Conservation (phyloP, 2,329 filamentous ascomycete genomes). For the Myriosclerotinia curreyana region DNA sequence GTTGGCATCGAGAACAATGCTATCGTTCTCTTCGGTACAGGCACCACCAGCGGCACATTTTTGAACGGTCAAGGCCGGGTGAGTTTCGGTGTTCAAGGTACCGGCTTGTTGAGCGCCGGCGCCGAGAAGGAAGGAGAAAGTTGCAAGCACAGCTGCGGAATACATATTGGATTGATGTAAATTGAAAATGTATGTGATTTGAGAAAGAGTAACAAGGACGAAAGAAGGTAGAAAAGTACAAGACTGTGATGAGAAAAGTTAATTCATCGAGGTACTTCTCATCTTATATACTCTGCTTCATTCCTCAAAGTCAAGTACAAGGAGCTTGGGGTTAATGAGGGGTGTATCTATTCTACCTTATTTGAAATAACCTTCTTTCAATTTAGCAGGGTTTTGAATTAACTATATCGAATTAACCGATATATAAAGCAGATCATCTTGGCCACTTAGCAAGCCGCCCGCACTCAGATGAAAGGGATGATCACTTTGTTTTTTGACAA, state of each 20-base stretch:
- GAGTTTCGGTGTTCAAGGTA: slow-evolving; percentile 46
- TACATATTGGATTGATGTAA: slow-evolving; percentile 11
- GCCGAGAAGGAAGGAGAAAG: slow-evolving; percentile 17
- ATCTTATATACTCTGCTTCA: slow-evolving; percentile 12
- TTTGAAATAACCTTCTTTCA: neutral
- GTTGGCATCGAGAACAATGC: slow-evolving; percentile 49
- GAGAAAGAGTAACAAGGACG: slow-evolving; percentile 5
- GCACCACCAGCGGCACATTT: slow-evolving; percentile 31
- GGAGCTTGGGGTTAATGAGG: neutral
- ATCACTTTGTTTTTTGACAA: neutral
- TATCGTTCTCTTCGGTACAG: slow-evolving; percentile 48
- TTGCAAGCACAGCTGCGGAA: slow-evolving; percentile 19
- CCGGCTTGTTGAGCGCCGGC: slow-evolving; percentile 41
- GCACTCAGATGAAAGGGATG: neutral
- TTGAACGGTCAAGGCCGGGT: slow-evolving; percentile 46
- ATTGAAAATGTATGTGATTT: slow-evolving; percentile 7
- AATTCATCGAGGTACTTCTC: neutral
- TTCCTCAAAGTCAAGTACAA: neutral
- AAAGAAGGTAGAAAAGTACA: slow-evolving; percentile 13
- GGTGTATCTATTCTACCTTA: slow-evolving; percentile 2
- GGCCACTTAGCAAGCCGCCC: slow-evolving; percentile 10
- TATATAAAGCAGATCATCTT: neutral
- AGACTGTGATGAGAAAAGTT: slow-evolving; percentile 7
- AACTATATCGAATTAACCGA: neutral
- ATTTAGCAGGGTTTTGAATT: neutral